Base-by-base conservation (phyloP, 2,329 filamentous ascomycete species). In the Cercospora sesami region DNA sequence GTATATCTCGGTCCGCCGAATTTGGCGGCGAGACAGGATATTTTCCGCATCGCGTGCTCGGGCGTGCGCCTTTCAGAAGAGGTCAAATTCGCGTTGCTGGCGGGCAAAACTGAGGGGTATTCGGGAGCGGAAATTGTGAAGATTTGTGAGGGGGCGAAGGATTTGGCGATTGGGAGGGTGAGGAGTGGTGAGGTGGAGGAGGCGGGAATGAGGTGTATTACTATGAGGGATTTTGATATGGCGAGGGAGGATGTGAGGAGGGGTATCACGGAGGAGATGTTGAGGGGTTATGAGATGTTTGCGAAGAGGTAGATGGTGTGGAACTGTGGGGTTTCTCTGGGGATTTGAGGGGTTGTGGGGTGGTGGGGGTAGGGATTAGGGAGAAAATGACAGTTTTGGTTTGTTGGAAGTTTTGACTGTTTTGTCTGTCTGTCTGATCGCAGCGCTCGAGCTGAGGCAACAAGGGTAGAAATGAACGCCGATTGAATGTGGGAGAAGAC, bases 1-100 rank as follows among this genome's bases (percentile, higher is more conserved):
- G 86, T 97, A 57, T 97, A 96, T 78, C 92, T 97, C 53, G 91
- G 92, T 0, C 91, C 92, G 3, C 94, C 94, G 0, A 89, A 92
- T 75, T 80, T 85, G 57, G 82, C 86, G 7, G 93, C 93, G 0
- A 86, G 94, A 8, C 87, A 86, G 75, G 90, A 93, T 71, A 94
- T 98, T 64, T 85, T 97, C 65, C 79, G 82, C 16, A 89, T 92
- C 63, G 88, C 90, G 76, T 86, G 89, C 1, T 82, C 83, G 30
- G 87, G 86, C 65, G 85, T 91, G 62, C 82, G 86, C 23, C 81
- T 93, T 45, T 80, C 83, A 31, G 76, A 81, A 0, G 90, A 92
- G 64, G 86, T 96, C 14, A 87, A 93, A 75, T 78, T 92, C 8
- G 80, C 84, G 0, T 81, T 83, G 60, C 80, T 96, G 31, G 91